These are phyloP conservation scores for Ustilago crameri DNA, from an alignment of 1,284 basidiomycete genomes.

Conservation along the genomic window DNA sequence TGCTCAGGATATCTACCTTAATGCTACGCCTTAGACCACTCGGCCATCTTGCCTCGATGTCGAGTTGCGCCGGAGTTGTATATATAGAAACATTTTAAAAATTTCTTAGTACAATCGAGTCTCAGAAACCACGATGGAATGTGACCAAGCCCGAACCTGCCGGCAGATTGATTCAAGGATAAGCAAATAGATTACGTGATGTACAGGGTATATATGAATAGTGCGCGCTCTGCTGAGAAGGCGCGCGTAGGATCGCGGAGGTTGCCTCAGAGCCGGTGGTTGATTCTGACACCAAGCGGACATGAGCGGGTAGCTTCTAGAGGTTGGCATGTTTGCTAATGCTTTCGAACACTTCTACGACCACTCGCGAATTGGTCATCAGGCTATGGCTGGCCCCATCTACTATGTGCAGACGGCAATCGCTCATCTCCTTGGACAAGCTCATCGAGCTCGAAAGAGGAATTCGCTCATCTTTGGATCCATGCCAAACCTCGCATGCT, in stretches of 20 bases:
- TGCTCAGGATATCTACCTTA: constrained; percentile 45
- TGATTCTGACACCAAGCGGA: too few species aligned
- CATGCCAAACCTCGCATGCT: constrained; percentile 89
- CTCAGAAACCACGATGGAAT: too few species aligned
- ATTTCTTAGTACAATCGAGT: too few species aligned
- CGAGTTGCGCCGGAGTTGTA: too few species aligned
- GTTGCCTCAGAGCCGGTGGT: too few species aligned
- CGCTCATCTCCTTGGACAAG: constrained; percentile 87
- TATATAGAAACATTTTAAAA: too few species aligned
- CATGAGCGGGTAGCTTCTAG: neutral
- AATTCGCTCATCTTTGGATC: constrained; percentile 91
- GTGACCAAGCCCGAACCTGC: too few species aligned
- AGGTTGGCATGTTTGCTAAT: constrained; percentile 17
- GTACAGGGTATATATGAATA: too few species aligned
- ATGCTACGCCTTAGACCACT: constrained; percentile 64
- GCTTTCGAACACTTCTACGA: constrained; percentile 60
- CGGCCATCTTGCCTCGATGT: constrained; percentile 63
- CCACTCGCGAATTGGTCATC: constrained; percentile 76
- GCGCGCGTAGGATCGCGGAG: too few species aligned
- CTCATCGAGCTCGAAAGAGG: constrained; percentile 82
- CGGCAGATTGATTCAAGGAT: too few species aligned
- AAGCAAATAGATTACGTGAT: too few species aligned
- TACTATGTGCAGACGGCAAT: constrained; percentile 82
- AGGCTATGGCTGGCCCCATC: constrained; percentile 88
- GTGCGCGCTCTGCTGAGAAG: too few species aligned